Evolutionary conservation across 148 eudicot genomes (phyloP), one percentile per base, ranked within the genome.

Genomic region (Camellia japonica): DNA sequence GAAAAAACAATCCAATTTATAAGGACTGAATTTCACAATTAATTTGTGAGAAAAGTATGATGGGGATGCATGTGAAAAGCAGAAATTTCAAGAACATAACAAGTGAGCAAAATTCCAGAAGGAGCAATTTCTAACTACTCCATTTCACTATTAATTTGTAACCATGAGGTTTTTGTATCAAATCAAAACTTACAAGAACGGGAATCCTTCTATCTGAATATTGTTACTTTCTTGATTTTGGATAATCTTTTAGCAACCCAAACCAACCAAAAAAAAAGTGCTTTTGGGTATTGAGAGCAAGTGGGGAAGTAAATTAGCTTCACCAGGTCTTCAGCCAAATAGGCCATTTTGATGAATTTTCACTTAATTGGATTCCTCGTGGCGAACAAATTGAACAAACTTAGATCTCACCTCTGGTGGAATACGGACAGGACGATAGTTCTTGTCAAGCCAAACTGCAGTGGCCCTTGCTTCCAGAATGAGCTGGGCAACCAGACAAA

Each of bases 391-490:
- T 71, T 82, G 90, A 71, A 77, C 89, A n/a, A 91, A 75, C 82
- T 92, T 93, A 30, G 92, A 84, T 85, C 84, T 87, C 76, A 85
- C 80, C 54, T 87, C 97, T 3, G 93, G n/a, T 62, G 97, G 97
- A 74, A 93, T 88, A 38, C 97, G 96, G 19, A 93, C 87, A 43
- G 99, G 99, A 18, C 91, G 91, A 75, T 92, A 95, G 83, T 85
- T 88, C 79, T 95, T 95, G 84, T 92, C 91, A 56, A 95, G 97
- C 97, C 99, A 95, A 20, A 95, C 97, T 44, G 88, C 91, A 60
- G 93, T 93, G 75, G 83, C 98, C 82, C 75, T 93, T 10, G 98
- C 97, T 87, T 93, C 98, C 72, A 93, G 77, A 71, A 95, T 78
- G 5, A 92, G 97, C 97, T 95, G 87, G 12, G 74, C 15, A 73